Evolutionary conservation across 371 early-diverging fungal genomes (phyloP), one percentile per base, ranked within the genome.

Genomic region (Encephalitozoon intestinalis): DNA sequence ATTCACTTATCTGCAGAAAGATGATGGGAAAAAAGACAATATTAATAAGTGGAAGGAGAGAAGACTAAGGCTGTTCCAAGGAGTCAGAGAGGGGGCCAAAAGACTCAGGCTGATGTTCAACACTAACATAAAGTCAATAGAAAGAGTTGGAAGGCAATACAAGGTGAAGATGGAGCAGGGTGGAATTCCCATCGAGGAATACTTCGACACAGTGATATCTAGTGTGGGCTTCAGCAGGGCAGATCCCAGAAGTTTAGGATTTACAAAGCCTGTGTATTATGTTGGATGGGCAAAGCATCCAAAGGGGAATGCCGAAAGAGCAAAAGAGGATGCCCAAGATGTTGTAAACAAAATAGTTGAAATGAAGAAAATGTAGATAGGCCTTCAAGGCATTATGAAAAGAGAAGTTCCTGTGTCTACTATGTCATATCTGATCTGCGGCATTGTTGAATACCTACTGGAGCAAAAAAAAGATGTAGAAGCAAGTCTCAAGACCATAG

Each of bases 251-350:
- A 43, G 39, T 8, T 0, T 70, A 0, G 40, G 63, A 18, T 53
- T 66, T 43, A 50, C 54, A 50, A 75, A 74, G 49, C 50, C 69
- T 18, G 30, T 75, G 21, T 79, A 54, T 43, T 26, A 25, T 25
- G 34, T 73, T 39, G 79, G 79, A 1, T 79, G 79, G 79, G 74
- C 75, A 40, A 63, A 34, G 18, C 30, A 69, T 30, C n/a, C 79
- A 50, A 28, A 25, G 23, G 79, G 79, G 9, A 69, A 69, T 63
- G 54, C 67, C 1, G 46, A 25, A 1, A 63, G 63, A 18, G 70
- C 43, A 12, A 37, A 37, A 39, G 41, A 18, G 11, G 44, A 65
- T 39, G 71, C 77, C 18, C 58, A 71, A 15, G 8, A 39, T 39
- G 8, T 49, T 5, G 63, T 46, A 37, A 73, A 28, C 23, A 25